Conservation (phyloP, 305 asterid species). For the Fraxinus angustifolia region DNA sequence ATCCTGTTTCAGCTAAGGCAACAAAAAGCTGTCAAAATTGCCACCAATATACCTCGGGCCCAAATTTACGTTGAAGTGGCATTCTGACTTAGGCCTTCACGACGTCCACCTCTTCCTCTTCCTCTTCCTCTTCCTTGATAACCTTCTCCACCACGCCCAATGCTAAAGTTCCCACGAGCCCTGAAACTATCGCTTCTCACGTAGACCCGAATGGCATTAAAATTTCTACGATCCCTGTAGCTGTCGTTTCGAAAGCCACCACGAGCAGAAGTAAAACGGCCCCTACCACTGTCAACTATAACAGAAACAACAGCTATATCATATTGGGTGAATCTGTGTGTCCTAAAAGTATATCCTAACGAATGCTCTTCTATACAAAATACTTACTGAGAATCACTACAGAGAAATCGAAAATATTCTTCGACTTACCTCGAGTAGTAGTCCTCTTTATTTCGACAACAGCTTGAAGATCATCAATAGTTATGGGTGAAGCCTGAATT, state of each 20-base stretch:
- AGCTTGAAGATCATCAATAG: constrained; percentile 63
- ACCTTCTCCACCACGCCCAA: constrained; percentile 47
- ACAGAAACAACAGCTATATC: constrained; percentile 7
- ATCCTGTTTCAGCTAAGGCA: constrained; percentile 9
- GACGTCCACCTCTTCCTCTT: constrained; percentile 39
- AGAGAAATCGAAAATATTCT: neutral
- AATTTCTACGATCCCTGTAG: constrained; percentile 62
- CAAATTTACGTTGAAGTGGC: constrained; percentile 19
- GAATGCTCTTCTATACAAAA: neutral
- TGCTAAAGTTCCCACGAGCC: constrained; percentile 50
- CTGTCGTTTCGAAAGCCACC: constrained; percentile 60
- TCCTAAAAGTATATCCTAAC: neutral
- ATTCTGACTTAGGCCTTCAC: constrained; percentile 16
- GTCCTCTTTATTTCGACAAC: constrained; percentile 79
- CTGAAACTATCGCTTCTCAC: constrained; percentile 59
- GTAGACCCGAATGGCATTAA: constrained; percentile 47
- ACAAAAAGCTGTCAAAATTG: constrained; percentile 26
- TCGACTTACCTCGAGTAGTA: constrained; percentile 61
- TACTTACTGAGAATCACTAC: neutral
- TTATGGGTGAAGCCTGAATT: constrained; percentile 71
- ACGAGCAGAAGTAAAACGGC: constrained; percentile 53
- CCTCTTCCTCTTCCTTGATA: constrained; percentile 45
- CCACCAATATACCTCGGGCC: constrained; percentile 5
- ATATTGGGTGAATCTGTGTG: neutral
- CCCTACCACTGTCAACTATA: constrained; percentile 65